These are phyloP conservation scores for Gracilaria domingensis DNA, from an alignment of 23 red algal genomes.

Conservation along the genomic window DNA sequence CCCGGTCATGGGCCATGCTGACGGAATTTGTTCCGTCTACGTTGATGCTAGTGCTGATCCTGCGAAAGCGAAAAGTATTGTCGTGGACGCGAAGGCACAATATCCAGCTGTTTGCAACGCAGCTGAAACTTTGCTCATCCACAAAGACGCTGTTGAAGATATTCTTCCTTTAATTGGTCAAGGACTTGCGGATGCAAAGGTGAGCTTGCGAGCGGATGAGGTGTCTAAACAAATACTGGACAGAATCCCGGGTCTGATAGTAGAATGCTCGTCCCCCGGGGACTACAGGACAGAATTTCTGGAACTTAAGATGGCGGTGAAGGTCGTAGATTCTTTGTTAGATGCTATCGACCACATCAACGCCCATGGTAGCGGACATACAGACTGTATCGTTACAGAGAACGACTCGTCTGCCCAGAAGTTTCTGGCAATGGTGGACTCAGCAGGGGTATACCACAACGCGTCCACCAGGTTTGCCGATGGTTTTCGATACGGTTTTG, in stretches of 20 bases:
- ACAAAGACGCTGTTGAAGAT: slow-evolving; percentile 55
- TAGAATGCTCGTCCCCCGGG: slow-evolving; percentile 40
- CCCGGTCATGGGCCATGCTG: slow-evolving; percentile 93
- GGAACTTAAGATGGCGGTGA: slow-evolving; percentile 84
- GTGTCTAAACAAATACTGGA: slow-evolving; percentile 45
- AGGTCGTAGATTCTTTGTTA: slow-evolving; percentile 75
- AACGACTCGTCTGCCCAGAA: slow-evolving; percentile 64
- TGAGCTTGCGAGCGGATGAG: slow-evolving; percentile 80
- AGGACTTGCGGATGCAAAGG: slow-evolving; percentile 61
- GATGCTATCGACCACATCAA: slow-evolving; percentile 94
- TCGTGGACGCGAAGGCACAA: slow-evolving; percentile 97
- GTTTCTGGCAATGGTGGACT: slow-evolving; percentile 90
- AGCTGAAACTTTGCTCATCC: slow-evolving; percentile 90
- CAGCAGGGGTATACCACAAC: slow-evolving; percentile 97
- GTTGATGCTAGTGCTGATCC: slow-evolving; percentile 85
- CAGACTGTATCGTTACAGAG: slow-evolving; percentile 93
- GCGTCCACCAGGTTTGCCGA: slow-evolving; percentile 97
- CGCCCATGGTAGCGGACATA: slow-evolving; percentile 93
- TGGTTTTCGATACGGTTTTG: slow-evolving; percentile 98
- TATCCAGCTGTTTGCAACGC: slow-evolving; percentile 98
- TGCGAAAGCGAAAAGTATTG: slow-evolving; percentile 74
- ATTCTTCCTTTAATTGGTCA: slow-evolving; percentile 68
- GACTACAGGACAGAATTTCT: slow-evolving; percentile 98
- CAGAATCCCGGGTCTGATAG: slow-evolving; percentile 27
- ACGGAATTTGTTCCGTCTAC: slow-evolving; percentile 94